Conservation (phyloP, 2,329 filamentous ascomycete genomes). For the Penicillium sp. region DNA sequence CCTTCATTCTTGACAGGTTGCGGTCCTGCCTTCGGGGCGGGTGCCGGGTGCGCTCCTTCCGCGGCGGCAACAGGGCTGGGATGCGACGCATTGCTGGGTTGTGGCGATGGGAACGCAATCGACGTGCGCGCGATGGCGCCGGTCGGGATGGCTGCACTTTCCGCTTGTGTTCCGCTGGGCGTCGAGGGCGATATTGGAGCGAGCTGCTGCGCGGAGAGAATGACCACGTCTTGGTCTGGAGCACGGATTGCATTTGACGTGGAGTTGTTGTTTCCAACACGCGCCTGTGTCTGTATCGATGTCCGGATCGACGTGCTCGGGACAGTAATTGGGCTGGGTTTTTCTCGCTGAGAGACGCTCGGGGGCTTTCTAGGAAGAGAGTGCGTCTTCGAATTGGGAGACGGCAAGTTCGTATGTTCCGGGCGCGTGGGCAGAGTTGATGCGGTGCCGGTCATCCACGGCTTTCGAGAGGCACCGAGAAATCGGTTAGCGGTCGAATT, state of each 20-base stretch:
- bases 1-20: neutral
- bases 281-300: neutral
- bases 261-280: neutral
- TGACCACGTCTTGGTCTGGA: neutral
- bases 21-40: neutral
- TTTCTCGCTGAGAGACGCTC: neutral
- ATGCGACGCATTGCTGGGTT: constrained; percentile 25
- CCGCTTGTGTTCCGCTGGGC: constrained; percentile 9
- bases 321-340: too few relatives aligned
- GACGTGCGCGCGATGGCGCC: constrained; percentile 9
- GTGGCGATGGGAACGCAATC: constrained; percentile 25
- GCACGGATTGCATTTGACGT: neutral
- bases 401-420: neutral
- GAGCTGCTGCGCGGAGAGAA: neutral
- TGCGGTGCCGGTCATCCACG: constrained; percentile 32
- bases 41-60: too few relatives aligned
- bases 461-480: constrained; percentile 33
- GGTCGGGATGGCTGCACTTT: neutral
- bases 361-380: neutral
- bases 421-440: neutral
- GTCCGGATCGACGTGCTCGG: too few relatives aligned
- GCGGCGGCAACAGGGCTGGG: neutral
- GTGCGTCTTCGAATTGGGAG: neutral
- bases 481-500: constrained; percentile 41
- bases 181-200: constrained; percentile 13